Evolutionary conservation across 202 grass and related monocot species (phyloP).

Genomic region (Digitaria exilis): DNA sequence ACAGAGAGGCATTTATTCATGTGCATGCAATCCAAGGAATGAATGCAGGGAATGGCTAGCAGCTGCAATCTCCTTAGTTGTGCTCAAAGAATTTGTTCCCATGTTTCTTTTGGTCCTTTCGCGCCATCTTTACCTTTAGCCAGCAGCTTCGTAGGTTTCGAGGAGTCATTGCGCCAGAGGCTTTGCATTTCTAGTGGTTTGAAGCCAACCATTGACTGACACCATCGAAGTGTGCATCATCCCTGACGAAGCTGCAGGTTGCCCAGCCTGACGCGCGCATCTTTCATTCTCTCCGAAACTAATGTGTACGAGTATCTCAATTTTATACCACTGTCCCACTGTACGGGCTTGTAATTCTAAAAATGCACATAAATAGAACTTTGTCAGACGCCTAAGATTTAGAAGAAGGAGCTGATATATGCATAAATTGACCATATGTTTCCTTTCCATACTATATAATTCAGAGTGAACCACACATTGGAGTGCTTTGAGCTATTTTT

Average conservation of each 20-base stretch:
- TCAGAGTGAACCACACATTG: no score
- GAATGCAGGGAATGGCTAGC: slow-evolving; percentile 44
- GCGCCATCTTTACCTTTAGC: slow-evolving; percentile 59
- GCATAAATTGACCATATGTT: neutral
- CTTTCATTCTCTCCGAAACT: slow-evolving; percentile 29
- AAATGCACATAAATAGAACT: neutral
- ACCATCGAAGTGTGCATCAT: slow-evolving; percentile 50
- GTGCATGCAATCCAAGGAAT: slow-evolving; percentile 38
- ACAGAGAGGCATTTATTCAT: slow-evolving; percentile 47
- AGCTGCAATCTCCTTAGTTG: slow-evolving; percentile 66
- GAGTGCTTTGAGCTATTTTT: no score
- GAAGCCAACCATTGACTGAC: slow-evolving; percentile 77
- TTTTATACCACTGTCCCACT: neutral
- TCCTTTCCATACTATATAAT: neutral
- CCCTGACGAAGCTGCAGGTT: slow-evolving; percentile 33
- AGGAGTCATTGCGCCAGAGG: slow-evolving; percentile 48
- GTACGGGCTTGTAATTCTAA: neutral
- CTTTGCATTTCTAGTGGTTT: slow-evolving; percentile 79
- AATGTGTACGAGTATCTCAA: neutral
- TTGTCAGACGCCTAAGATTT: neutral
- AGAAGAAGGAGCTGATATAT: neutral
- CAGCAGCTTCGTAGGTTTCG: slow-evolving; percentile 40
- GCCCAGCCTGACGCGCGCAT: slow-evolving; percentile 8
- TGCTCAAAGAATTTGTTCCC: slow-evolving; percentile 75
- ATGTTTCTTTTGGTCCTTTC: slow-evolving; percentile 49